A percentile compares a stretch with the other conserved stretches of the same genome.
phyloP scores from a whole-genome alignment of 1,139 yeast genomes.

The Lodderomyces margitis region DNA sequence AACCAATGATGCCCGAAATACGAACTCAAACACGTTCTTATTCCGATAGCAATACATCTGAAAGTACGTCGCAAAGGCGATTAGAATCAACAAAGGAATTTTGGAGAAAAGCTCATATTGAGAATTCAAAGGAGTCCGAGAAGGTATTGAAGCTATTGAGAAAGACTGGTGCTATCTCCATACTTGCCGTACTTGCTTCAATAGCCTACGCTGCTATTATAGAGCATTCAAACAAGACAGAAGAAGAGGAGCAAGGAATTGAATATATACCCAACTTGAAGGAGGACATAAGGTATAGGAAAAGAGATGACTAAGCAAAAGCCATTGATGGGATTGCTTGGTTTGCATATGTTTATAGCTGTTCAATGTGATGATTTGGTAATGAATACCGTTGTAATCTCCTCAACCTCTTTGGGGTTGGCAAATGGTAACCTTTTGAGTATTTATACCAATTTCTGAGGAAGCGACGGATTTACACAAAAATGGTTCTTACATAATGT shows the following conservation, averaged over 20 bases:
- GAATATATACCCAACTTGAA: slow-evolving; percentile 19
- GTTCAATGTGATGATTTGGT: neutral
- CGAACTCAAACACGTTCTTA: slow-evolving; percentile 4
- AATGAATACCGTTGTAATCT: too few relatives aligned
- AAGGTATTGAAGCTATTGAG: slow-evolving; percentile 31
- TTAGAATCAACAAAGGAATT: slow-evolving; percentile 9
- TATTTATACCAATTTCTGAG: too few relatives aligned
- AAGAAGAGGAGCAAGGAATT: slow-evolving; percentile 3
- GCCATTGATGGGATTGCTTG: too few relatives aligned
- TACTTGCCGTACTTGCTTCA: slow-evolving; percentile 33
- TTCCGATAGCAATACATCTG: neutral
- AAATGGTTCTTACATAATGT: too few relatives aligned
- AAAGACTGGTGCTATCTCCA: slow-evolving; percentile 33
- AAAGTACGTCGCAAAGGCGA: slow-evolving; percentile 3
- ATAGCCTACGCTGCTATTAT: slow-evolving; percentile 31
- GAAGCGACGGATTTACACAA: too few relatives aligned
- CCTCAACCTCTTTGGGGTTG: too few relatives aligned
- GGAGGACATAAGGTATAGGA: slow-evolving; percentile 22
- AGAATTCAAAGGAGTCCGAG: slow-evolving; percentile 31
- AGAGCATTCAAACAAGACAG: slow-evolving; percentile 10
- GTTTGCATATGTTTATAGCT: too few relatives aligned
- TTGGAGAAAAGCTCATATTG: slow-evolving; percentile 32
- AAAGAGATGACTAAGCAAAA: neutral
- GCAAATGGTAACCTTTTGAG: too few relatives aligned
- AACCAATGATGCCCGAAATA: slow-evolving; percentile 9